Evolutionary conservation across 495 filamentous ascomycete genomes (phyloP), one percentile per base, ranked within the genome.

Genomic region (Elaphomyces granulatus): DNA sequence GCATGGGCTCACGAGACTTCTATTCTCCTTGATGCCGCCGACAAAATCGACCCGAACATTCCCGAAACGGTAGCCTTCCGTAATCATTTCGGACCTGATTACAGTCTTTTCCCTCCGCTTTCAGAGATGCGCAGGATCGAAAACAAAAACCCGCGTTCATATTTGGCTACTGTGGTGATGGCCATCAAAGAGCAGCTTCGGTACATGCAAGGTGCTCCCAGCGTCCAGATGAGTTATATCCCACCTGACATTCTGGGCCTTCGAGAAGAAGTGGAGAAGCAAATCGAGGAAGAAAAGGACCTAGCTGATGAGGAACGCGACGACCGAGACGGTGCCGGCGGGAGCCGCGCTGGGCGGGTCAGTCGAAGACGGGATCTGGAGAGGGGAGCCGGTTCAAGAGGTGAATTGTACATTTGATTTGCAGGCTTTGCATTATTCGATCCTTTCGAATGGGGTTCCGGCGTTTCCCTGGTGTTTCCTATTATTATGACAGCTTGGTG

Each of bases 1-100:
- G 81, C 86, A 34, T 98, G 90, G 90, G 82, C 87, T 28, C 85
- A 92, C 61, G 90, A 98, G 63, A 98, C 90, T 15, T 78, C 81
- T 43, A 79, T 98, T 48, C 83, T 86, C 41, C 77, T 93, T 51
- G 83, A 76, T 31, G 79, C 81, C 30, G 72, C 81, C 40, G 54
- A 75, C 32, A 60, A 64, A 37, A 75, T 96, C 51, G 74, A 86
- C 47, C 70, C 77, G 4, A 74, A 70, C 23, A 77, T 92, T 42
- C 85, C 83, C 3, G 53, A 70, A 21, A 71, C 80, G 37, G 76
- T 81, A 19, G 75, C 81, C 4, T 87, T 83, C 68, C 69, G 82
- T 44, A 76, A 80, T 44, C 83, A 86, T 49, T 90, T 93, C 52
- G 72, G 75, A n/a, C 80, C 83, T 7, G 82, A 88, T 46, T 66